Evolutionary conservation across 371 early-diverging fungal genomes (phyloP), one percentile per base, ranked within the genome.

Genomic region (Circinella minor): DNA sequence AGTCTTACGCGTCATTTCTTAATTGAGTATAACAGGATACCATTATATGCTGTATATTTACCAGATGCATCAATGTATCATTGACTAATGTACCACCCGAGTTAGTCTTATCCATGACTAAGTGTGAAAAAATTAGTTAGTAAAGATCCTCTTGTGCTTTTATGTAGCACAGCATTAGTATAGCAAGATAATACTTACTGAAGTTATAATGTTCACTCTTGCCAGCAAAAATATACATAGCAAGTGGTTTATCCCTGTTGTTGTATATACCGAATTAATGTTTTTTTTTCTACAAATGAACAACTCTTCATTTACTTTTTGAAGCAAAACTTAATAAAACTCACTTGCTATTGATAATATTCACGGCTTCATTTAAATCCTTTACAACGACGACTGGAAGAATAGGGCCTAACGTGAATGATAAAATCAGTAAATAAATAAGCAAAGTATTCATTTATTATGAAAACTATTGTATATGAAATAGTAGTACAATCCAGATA

Each of bases 31-130:
- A 51, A 6, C 15, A 13, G 11, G 43, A 43, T 43, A 7, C 9
- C 36, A 11, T 5, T 34, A 43, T 66, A 20, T n/a, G 18, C 10
- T 27, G 27, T 43, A 36, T 43, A 66, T 36, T 15, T 55, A 69
- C 68, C 72, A 82, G 67, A 72, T 86, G 81, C 76, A 93, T 78
- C 70, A 93, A 69, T 4, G 86, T 82, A 74, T 95, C 95, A 72
- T 96, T 95, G 71, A 92, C 80, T 17, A 83, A 69, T 3, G 81
- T 88, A 61, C 83, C 83, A 43, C 95, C 96, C 17, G 93, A 91
- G 43, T 79, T 80, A 5, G 92, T 91, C 36, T 74, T 71, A 27
- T 77, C 75, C 66, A 78, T 67, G 72, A 84, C 81, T 69, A 55
- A 43, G 49, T 54, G 67, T 64, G 36, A 63, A 17, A n/a, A 60